These are phyloP conservation scores for Spongispora temasekensis DNA, from an alignment of 1,284 basidiomycete species.

Conservation along the genomic window DNA sequence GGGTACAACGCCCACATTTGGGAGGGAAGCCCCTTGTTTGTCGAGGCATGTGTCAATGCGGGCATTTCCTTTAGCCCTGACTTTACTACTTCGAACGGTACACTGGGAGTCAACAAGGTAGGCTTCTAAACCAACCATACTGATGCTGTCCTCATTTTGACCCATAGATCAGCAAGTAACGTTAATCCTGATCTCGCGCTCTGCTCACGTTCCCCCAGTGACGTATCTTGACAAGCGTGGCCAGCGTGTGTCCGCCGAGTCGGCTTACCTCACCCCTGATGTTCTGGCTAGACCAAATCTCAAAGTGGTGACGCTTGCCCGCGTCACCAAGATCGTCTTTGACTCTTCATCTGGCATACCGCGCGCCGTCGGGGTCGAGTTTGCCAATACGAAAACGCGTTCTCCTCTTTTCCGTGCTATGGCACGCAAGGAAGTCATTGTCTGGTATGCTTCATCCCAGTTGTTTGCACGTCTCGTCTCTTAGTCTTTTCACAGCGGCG, in stretches of 20 bases:
- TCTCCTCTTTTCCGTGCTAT: slow-evolving; percentile 40
- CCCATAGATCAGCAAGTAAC: slow-evolving; percentile 40
- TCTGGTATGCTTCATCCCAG: slow-evolving; percentile 47
- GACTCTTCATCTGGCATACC: slow-evolving; percentile 44
- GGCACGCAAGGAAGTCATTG: slow-evolving; percentile 59
- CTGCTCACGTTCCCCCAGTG: slow-evolving; percentile 42
- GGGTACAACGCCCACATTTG: slow-evolving; percentile 28
- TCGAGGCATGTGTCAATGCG: slow-evolving; percentile 30
- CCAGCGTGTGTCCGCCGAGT: slow-evolving; percentile 59
- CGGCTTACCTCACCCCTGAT: slow-evolving; percentile 62
- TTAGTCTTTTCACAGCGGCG: slow-evolving; percentile 45
- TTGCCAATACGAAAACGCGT: slow-evolving; percentile 34
- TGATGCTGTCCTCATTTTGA: neutral
- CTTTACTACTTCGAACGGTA: slow-evolving; percentile 34
- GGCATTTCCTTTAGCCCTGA: slow-evolving; percentile 35
- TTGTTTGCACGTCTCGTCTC: neutral
- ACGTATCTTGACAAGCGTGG: slow-evolving; percentile 56
- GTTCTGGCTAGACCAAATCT: slow-evolving; percentile 65
- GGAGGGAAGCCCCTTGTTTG: slow-evolving; percentile 24
- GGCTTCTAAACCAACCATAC: neutral
- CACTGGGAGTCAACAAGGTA: slow-evolving; percentile 34
- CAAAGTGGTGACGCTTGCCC: slow-evolving; percentile 54
- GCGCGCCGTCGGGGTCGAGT: slow-evolving; percentile 64
- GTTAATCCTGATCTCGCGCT: neutral
- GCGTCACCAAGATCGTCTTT: slow-evolving; percentile 60